A percentile compares a stretch with the other conserved stretches of the same genome.
phyloP scores from a whole-genome alignment of 345 rosid species.

The Conringia planisiliqua region DNA sequence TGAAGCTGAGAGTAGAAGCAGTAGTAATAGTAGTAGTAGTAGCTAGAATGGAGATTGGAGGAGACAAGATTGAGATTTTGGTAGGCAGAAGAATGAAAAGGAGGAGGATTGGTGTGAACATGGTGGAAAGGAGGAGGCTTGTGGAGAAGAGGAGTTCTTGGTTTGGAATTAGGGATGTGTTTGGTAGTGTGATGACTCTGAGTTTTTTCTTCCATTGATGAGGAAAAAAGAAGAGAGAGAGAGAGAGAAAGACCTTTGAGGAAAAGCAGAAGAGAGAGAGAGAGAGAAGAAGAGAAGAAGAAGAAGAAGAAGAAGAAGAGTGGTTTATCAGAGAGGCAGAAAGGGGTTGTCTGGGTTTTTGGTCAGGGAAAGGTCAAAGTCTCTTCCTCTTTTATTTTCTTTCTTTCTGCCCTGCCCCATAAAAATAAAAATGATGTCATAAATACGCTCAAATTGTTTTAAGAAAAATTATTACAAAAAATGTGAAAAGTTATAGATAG shows the following conservation, averaged over 20 bases:
- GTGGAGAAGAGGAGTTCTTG: conserved; percentile 41
- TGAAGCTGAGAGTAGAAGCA: conserved; percentile 57
- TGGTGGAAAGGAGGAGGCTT: conserved; percentile 32
- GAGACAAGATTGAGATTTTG: conserved; percentile 13
- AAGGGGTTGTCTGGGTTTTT: conserved; percentile 29
- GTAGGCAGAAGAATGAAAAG: conserved; percentile 16
- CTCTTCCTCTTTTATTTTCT: conserved; percentile 12
- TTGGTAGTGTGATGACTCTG: conserved; percentile 18
- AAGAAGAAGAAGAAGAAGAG: conserved; percentile 28
- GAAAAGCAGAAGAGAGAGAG: conserved; percentile 10
- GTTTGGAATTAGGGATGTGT: conserved; percentile 29
- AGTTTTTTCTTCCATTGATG: conserved; percentile 61
- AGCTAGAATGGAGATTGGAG: conserved; percentile 15
- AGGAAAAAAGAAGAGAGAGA: not conserved
- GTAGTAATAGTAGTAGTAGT: conserved; percentile 44
- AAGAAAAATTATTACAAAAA: too few relatives aligned
- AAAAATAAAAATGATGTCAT: conserved; percentile 14
- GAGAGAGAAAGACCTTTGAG: not conserved
- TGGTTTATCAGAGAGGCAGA: conserved; percentile 33
- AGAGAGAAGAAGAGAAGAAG: conserved; percentile 18
- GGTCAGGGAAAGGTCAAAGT: conserved; percentile 36
- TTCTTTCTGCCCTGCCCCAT: not conserved
- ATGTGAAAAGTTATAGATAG: too few relatives aligned
- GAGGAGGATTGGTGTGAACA: conserved; percentile 41
- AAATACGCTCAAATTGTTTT: not conserved